phyloP scores from a whole-genome alignment of 2,329 filamentous ascomycete genomes.

The Colletotrichum somersetense region DNA sequence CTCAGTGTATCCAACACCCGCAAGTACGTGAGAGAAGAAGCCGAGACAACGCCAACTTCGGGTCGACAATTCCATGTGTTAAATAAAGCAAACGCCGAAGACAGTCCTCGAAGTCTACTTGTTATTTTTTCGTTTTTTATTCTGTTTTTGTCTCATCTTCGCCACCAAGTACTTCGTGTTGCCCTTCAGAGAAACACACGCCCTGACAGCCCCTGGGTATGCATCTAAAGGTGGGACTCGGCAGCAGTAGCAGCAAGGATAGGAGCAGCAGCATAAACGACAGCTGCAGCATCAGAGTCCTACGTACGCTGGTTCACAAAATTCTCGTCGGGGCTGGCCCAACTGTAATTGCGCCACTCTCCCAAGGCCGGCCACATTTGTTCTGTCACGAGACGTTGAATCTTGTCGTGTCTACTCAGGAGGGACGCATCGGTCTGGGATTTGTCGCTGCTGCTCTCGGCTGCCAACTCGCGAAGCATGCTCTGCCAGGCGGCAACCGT shows the following conservation, averaged over 20 bases:
- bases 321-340: slow-evolving; percentile 68
- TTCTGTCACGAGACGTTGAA: slow-evolving; percentile 52
- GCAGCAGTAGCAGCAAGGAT: neutral
- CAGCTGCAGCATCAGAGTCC: slow-evolving; percentile 26
- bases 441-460: slow-evolving; percentile 45
- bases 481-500: slow-evolving; percentile 70
- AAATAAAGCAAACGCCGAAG: neutral
- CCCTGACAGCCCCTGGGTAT: neutral
- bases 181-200: neutral
- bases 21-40: slow-evolving; percentile 7
- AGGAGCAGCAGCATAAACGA: slow-evolving; percentile 27
- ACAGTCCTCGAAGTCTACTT: too few relatives aligned
- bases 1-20: slow-evolving; percentile 18
- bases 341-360: slow-evolving; percentile 72
- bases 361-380: slow-evolving; percentile 70
- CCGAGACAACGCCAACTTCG: slow-evolving; percentile 10
- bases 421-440: slow-evolving; percentile 38
- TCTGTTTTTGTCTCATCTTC: neutral
- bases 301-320: slow-evolving; percentile 55
- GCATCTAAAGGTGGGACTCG: slow-evolving; percentile 24
- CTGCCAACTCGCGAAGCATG: slow-evolving; percentile 58
- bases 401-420: slow-evolving; percentile 47
- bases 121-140: neutral
- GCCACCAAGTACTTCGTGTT: neutral
- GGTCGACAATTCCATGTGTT: slow-evolving; percentile 21